Conservation (phyloP, 352 stramenopile species). For the Phytophthora megakarya region DNA sequence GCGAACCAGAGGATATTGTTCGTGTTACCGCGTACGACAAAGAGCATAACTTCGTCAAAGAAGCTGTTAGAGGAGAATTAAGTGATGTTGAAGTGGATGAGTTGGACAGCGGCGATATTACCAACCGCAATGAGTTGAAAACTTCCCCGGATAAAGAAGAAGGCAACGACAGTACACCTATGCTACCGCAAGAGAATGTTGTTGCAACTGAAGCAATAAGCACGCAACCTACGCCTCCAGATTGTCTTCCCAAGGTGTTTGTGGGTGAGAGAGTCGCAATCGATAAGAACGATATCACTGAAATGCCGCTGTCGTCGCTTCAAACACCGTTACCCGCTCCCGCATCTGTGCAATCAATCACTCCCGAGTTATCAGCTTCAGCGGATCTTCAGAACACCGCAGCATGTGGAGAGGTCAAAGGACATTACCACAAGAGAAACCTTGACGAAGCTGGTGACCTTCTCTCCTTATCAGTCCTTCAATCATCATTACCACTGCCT, state of each 20-base stretch:
- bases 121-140: conserved; percentile 10
- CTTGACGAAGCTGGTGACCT: conserved; percentile 8
- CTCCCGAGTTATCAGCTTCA: not conserved
- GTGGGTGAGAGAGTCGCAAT: conserved; percentile 31
- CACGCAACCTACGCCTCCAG: not conserved
- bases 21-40: conserved; percentile 1
- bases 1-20: conserved; percentile 10
- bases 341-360: not conserved
- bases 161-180: not conserved
- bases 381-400: not conserved
- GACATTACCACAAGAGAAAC: conserved; percentile 27
- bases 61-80: not conserved
- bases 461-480: conserved; percentile 26
- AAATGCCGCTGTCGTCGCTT: conserved; percentile 17
- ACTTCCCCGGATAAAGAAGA: conserved; percentile 16
- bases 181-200: not conserved
- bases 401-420: conserved; percentile 2
- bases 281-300: not conserved
- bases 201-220: not conserved
- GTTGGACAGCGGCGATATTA: conserved; percentile 1
- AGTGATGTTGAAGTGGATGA: not conserved
- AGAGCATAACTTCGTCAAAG: not conserved
- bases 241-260: conserved; percentile 21
- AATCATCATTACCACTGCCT: conserved; percentile 28
- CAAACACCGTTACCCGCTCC: conserved; percentile 19